Evolutionary conservation across 257 asterid species (phyloP), one percentile per base, ranked within the genome.

Genomic region (Nemophila menziesii): DNA sequence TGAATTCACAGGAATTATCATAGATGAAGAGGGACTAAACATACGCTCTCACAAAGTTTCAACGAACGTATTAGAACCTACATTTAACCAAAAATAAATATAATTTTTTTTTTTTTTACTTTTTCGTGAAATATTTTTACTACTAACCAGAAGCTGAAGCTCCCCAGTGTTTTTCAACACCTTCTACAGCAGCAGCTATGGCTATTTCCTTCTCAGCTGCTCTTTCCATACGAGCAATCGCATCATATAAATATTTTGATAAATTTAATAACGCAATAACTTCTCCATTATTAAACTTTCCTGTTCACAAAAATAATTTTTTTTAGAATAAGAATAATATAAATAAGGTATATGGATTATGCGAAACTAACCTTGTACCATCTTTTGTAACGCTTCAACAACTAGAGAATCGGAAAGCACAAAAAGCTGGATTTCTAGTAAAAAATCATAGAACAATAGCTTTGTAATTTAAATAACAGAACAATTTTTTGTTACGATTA

Each of bases 151-250:
- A 73, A 42, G 62, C 69, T 22, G 94, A 74, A 42, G 96, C 55
- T 16, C 96, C 94, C 98, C 96, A 85, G 49, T 85, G 96, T 68
- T 81, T 90, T 64, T 90, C 98, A 50, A 81, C 98, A 39, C 98
- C 96, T 75, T 90, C 93, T 48, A 90, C 98, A 18, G 94, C 93
- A 61, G 96, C 93, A 20, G 96, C 94, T 41, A 85, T 85, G 50
- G 99, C 96, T 67, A 85, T 90, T 54, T 96, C 99, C 75, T 90
- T 90, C 74, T 90, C 99, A 45, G 96, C 82, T 21, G 93, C 94
- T 64, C 94, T 78, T 70, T 90, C 99, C 86, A 90, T 61, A 54
- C 99, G 93, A 54, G 99, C 86, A 16, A 90, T 85, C 40, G 96
- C 99, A 71, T 90, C 99, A 27, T 90, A 85, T 56, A 90, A 64